phyloP scores from a whole-genome alignment of 2,329 filamentous ascomycete species.

The Penicillium sp. region DNA sequence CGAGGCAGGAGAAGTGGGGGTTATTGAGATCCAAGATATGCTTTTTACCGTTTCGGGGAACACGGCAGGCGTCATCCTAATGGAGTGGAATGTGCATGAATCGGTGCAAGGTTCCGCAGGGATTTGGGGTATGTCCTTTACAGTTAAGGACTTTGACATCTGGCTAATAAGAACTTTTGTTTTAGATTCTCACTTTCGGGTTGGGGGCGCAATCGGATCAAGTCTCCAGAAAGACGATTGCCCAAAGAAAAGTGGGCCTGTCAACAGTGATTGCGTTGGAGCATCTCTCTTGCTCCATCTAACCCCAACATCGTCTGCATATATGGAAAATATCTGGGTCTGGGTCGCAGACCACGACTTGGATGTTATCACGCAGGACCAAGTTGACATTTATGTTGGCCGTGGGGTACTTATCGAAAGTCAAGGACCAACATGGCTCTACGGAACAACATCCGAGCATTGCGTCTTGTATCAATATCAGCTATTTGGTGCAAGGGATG shows the following conservation, averaged over 20 bases:
- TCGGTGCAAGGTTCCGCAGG: constrained; percentile 68
- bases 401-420: constrained; percentile 1
- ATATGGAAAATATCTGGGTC: constrained; percentile 41
- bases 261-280: constrained; percentile 29
- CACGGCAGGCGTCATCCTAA: constrained; percentile 83
- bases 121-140: constrained; percentile 77
- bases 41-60: constrained; percentile 84
- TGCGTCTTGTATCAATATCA: constrained; percentile 3
- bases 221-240: constrained; percentile 81
- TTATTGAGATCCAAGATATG: constrained; percentile 85
- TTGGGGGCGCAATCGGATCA: constrained; percentile 85
- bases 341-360: constrained; percentile 27
- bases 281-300: constrained; percentile 65
- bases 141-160: too few relatives aligned
- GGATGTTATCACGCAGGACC: neutral
- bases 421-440: neutral
- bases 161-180: too few relatives aligned
- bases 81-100: constrained; percentile 87
- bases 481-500: neutral
- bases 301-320: constrained; percentile 55
- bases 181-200: constrained; percentile 70
- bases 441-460: constrained; percentile 49
- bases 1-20: constrained; percentile 73
- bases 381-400: neutral
- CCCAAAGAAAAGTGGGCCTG: constrained; percentile 62